A percentile compares a stretch with the other conserved stretches of the same genome.
These are phyloP conservation scores for Diaporthe citriasiana DNA, from an alignment of 2,329 filamentous ascomycete species.

Conservation along the genomic window DNA sequence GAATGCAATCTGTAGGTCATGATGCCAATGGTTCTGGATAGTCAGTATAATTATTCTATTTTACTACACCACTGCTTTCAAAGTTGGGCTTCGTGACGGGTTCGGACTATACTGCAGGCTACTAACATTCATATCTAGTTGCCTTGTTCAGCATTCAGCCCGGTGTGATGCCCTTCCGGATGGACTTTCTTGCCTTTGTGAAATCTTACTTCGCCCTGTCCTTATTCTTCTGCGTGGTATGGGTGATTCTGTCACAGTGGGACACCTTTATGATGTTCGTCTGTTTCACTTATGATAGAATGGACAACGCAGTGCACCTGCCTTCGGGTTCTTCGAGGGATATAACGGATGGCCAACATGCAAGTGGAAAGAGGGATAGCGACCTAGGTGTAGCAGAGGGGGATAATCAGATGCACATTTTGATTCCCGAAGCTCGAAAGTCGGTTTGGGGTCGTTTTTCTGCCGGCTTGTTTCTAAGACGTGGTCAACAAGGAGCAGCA, in stretches of 20 bases:
- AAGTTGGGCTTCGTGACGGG: too few relatives aligned
- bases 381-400: too few relatives aligned
- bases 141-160: conserved; percentile 6
- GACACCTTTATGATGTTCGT: background rate
- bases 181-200: background rate
- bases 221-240: background rate
- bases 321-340: accelerated
- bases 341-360: background rate
- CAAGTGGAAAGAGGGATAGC: accelerated
- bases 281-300: background rate
- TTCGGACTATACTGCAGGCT: background rate
- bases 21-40: conserved; percentile 7
- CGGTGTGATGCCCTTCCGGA: conserved; percentile 13
- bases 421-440: background rate
- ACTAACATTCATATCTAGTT: background rate
- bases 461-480: background rate
- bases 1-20: background rate
- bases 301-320: background rate
- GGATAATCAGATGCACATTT: too few relatives aligned
- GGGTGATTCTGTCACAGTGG: background rate
- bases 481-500: background rate
- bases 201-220: conserved; percentile 3
- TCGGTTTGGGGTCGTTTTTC: background rate
- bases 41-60: background rate
- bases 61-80: too few relatives aligned